Evolutionary conservation across 2,329 filamentous ascomycete species (phyloP), one percentile per base, ranked within the genome.

Genomic region (Didymella keratinophila): DNA sequence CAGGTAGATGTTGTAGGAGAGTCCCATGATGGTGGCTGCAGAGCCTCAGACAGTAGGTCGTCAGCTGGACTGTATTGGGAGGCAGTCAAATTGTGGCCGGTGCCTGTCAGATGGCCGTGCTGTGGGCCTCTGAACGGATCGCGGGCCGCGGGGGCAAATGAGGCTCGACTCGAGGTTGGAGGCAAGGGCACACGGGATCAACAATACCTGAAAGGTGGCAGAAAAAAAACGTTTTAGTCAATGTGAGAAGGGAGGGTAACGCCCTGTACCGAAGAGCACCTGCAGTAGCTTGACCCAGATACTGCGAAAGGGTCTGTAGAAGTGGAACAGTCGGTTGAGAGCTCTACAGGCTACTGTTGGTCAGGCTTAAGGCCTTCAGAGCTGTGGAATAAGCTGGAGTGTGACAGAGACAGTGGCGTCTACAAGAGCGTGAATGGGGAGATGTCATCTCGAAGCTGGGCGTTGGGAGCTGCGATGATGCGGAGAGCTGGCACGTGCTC

Each of bases 1-100:
- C 65, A 97, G 88, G 78, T 97, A 97, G 61, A 91, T 88, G 80
- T 97, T 97, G 83, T 97, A 97, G 60, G 89, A 83, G 69, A 97
- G 88, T 67, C 93, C 93, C 93, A 97, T 97, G 46, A 37, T 41
- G 36, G 21, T 20, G 39, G 16, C 37, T 16, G 23, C 37, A 16
- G 21, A 21, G 12, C n/a, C 16, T 18, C 36, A 23, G 21, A 43
- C 21, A 21, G 14, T 14, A 34, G 16, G 23, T 20, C 34, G 14
- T 16, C 21, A 42, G 12, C n/a, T 27, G 23, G n/a, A 11, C 21
- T 32, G 9, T 20, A 10, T 32, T 39, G 18, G 16, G 32, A 3
- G n/a, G 27, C 30, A 30, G 44, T 39, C 11, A 44, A 21, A 16
- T 34, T 34, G 20, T 23, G 41, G 41, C 20, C 39, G 45, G 8